phyloP scores from a whole-genome alignment of 768 basidiomycete genomes.

The Trametes meyenii region DNA sequence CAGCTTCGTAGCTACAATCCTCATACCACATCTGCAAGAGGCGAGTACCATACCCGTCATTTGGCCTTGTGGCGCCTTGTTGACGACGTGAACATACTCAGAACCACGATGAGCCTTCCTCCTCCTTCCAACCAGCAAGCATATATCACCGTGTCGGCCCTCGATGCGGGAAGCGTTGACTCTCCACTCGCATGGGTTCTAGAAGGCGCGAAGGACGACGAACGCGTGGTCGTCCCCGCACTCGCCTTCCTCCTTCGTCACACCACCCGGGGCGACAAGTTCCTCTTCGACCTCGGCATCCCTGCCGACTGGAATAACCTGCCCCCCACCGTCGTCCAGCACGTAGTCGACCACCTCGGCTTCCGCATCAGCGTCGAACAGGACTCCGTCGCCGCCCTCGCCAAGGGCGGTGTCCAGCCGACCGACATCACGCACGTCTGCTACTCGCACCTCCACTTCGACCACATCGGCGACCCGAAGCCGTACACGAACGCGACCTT shows the following conservation, averaged over 20 bases:
- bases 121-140: conserved; percentile 46
- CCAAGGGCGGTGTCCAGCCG: conserved; percentile 49
- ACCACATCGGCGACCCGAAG: conserved; percentile 49
- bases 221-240: conserved; percentile 37
- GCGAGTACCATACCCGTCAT: too few relatives aligned
- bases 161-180: conserved; percentile 51
- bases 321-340: not conserved
- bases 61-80: not conserved
- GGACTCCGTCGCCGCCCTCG: conserved; percentile 50
- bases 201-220: conserved; percentile 25
- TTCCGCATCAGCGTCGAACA: conserved; percentile 20
- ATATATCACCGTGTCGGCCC: conserved; percentile 56
- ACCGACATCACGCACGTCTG: conserved; percentile 48
- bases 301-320: conserved; percentile 42
- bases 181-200: conserved; percentile 43
- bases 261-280: conserved; percentile 35
- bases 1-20: too few relatives aligned
- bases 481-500: conserved; percentile 51
- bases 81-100: not conserved
- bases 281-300: conserved; percentile 58
- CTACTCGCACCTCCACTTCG: conserved; percentile 58
- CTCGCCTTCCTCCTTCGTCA: conserved; percentile 57
- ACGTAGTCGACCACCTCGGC: conserved; percentile 1
- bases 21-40: not conserved
- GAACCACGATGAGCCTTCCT: conserved; percentile 37